Evolutionary conservation across 768 basidiomycete species (phyloP).

Genomic region (Psilocybe subaeruginosa): DNA sequence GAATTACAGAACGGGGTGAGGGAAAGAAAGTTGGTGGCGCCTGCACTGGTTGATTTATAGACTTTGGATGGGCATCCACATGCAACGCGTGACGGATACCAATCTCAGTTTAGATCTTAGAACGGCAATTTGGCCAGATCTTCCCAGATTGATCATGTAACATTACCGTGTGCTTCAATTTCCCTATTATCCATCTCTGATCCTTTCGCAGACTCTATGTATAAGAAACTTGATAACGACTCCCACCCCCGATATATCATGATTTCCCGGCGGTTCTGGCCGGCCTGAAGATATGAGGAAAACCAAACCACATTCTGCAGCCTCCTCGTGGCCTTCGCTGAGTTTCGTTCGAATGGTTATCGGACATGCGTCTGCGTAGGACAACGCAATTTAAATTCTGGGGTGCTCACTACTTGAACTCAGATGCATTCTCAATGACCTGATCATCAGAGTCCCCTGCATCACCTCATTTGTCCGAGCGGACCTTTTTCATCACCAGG

Average conservation of each 20-base stretch:
- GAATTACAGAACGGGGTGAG: conserved; percentile 19
- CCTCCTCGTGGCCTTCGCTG: conserved; percentile 28
- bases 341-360: conserved; percentile 11
- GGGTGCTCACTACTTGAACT: conserved; percentile 29
- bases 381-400: conserved; percentile 30
- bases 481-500: conserved; percentile 19
- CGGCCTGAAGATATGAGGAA: conserved; percentile 24
- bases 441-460: conserved; percentile 4
- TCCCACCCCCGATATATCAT: conserved; percentile 24
- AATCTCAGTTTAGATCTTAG: conserved; percentile 33
- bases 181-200: conserved; percentile 8
- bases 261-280: conserved; percentile 32
- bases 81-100: conserved; percentile 33
- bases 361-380: conserved; percentile 7
- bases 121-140: conserved; percentile 31
- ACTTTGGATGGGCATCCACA: conserved; percentile 17
- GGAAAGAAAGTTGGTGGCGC: conserved; percentile 21
- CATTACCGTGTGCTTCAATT: conserved; percentile 21
- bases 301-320: conserved; percentile 17
- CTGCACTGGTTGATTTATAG: conserved; percentile 37
- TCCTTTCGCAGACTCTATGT: conserved; percentile 15
- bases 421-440: conserved; percentile 14
- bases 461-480: conserved; percentile 9
- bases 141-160: conserved; percentile 20
- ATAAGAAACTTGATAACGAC: conserved; percentile 11